Base-by-base conservation (phyloP, 2,329 filamentous ascomycete genomes). In the Immersiporthe knoxdaviesiana region DNA sequence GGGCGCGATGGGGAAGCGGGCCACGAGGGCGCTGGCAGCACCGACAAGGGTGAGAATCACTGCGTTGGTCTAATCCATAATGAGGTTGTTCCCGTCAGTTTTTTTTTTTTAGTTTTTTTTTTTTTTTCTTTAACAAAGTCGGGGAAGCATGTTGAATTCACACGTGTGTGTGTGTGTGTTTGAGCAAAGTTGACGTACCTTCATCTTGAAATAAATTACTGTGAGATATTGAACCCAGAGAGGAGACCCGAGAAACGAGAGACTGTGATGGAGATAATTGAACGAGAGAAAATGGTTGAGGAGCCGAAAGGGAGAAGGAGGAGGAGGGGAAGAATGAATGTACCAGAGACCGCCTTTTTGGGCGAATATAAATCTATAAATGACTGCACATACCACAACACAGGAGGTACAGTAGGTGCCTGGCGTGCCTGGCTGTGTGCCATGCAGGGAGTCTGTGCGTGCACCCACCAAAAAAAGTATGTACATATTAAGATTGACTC, bases 11-110 rank as follows among this genome's bases (percentile, higher is more conserved):
- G 58, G 60, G 16, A 24, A 24, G 41, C 69, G 69, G 24, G 52
- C 69, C 58, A 66, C 69, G 47, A 67, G 63, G 64, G 69, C 69
- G 67, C 66, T 71, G 69, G 67, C 67, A n/a, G 69, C 67, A 59
- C 69, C 63, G 56, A 65, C 52, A 35, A 71, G n/a, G 60, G 69
- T 27, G 60, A 71, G 21, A 35, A 69, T 14, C 35, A 71, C 66
- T 24, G 69, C 56, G n/a, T 67, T 66, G 67, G 64, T 69, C 69
- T 71, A 14, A 27, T 8, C 35, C 3, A 35, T 10, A 24, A 21
- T 65, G 18, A 16, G 44, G 32, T 4, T 4, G 37, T 61, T 35
- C 18, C 10, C 2, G 16, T 63, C 41, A 47, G 27, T 24, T 21
- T 32, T 50, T 4, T 30, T 32, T 7, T 21, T 30, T n/a, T n/a